Percentiles rank a stretch among this genome's conserved stretches.
phyloP scores from a whole-genome alignment of 2,329 filamentous ascomycete genomes.

The Cytospora schulzeri region DNA sequence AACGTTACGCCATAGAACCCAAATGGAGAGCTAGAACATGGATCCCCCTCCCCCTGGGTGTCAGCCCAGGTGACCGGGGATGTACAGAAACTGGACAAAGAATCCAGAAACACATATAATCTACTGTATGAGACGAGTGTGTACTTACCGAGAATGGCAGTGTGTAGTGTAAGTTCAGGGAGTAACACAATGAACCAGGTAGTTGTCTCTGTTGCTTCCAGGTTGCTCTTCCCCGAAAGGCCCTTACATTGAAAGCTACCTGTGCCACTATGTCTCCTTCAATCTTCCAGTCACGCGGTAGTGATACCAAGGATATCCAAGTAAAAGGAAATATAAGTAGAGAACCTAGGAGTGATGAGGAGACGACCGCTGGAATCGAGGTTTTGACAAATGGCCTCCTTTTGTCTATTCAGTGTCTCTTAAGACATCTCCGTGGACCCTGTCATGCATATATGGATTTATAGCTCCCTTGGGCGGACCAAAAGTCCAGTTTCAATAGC shows the following conservation, averaged over 20 bases:
- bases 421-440: background rate
- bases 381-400: background rate
- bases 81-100: slow-evolving; percentile 2
- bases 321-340: background rate
- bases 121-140: slow-evolving; percentile 16
- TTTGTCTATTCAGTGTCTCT: background rate
- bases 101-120: slow-evolving; percentile 6
- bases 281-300: background rate
- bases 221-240: background rate
- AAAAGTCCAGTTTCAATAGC: background rate
- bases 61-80: slow-evolving; percentile 17
- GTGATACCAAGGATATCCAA: background rate
- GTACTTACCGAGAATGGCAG: slow-evolving; percentile 11
- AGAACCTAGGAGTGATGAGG: background rate
- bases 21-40: slow-evolving; percentile 11
- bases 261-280: background rate
- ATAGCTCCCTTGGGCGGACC: background rate
- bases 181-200: slow-evolving; percentile 15
- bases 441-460: background rate
- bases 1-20: slow-evolving; percentile 5
- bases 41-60: slow-evolving; percentile 11
- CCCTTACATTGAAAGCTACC: background rate
- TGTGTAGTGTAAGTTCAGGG: slow-evolving; percentile 2
- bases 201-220: too few relatives aligned
- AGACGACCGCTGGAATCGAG: background rate